phyloP scores from a whole-genome alignment of 1,284 basidiomycete species.

The Moniliella sp. region DNA sequence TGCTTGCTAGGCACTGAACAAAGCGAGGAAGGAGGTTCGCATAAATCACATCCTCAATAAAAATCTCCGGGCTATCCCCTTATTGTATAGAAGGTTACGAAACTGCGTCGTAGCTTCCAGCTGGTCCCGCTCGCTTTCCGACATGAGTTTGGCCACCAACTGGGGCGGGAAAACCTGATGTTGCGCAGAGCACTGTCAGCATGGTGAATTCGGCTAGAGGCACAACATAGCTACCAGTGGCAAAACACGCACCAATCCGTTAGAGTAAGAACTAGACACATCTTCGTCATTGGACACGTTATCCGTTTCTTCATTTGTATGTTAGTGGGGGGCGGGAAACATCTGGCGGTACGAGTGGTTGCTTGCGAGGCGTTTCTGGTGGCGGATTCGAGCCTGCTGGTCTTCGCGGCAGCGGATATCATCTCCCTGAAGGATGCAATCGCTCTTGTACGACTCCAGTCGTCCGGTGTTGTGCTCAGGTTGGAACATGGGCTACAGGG shows the following conservation, averaged over 20 bases:
- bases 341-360: constrained; percentile 30
- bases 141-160: constrained; percentile 83
- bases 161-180: constrained; percentile 43
- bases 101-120: constrained; percentile 84
- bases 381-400: constrained; percentile 31
- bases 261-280: constrained; percentile 6
- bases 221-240: constrained; percentile 11
- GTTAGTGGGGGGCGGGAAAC: constrained; percentile 9
- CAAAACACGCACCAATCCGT: constrained; percentile 44
- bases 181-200: constrained; percentile 43
- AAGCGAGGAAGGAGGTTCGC: constrained; percentile 93
- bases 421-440: constrained; percentile 30
- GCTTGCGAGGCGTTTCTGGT: constrained; percentile 31
- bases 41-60: constrained; percentile 96
- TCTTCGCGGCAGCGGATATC: constrained; percentile 31
- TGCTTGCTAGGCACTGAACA: constrained; percentile 70
- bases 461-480: too few relatives aligned
- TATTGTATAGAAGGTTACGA: constrained; percentile 84
- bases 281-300: constrained; percentile 31
- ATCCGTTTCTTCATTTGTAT: constrained; percentile 24
- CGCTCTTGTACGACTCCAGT: constrained; percentile 27
- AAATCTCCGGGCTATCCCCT: constrained; percentile 98
- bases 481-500: too few relatives aligned
- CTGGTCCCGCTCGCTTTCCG: constrained; percentile 69
- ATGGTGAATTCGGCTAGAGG: constrained; percentile 8